phyloP scores from a whole-genome alignment of 768 basidiomycete species.

The Trametes villosa region DNA sequence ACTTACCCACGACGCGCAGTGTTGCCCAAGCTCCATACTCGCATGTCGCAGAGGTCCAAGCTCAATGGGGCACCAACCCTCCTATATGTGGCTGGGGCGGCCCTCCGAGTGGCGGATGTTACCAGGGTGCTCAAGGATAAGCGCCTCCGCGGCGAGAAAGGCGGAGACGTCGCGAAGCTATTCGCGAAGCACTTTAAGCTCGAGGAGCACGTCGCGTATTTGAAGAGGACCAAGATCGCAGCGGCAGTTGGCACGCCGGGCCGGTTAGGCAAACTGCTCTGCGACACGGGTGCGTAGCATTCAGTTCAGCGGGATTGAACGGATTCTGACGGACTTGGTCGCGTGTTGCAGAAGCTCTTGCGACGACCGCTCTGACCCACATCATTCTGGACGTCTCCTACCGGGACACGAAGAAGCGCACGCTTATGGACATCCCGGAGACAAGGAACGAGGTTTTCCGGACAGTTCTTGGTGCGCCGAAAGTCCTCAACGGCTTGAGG shows the following conservation, averaged over 20 bases:
- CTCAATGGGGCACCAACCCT: conserved; percentile 84
- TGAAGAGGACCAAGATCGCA: conserved; percentile 84
- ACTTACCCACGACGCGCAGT: conserved; percentile 43
- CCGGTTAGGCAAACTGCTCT: conserved; percentile 83
- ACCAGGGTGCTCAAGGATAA: conserved; percentile 74
- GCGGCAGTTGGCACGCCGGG: conserved; percentile 93
- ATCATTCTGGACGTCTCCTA: conserved; percentile 80
- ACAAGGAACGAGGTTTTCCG: conserved; percentile 82
- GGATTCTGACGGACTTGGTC: neutral
- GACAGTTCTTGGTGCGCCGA: conserved; percentile 65
- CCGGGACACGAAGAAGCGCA: conserved; percentile 76
- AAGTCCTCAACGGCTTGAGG: conserved; percentile 63
- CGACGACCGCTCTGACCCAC: conserved; percentile 77
- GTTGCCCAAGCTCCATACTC: conserved; percentile 66
- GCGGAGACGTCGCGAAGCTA: conserved; percentile 91
- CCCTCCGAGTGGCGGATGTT: conserved; percentile 89
- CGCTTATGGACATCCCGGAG: conserved; percentile 81
- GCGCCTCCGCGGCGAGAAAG: conserved; percentile 75
- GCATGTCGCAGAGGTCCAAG: conserved; percentile 78
- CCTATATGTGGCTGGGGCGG: conserved; percentile 85
- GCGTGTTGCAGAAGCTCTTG: conserved; percentile 60
- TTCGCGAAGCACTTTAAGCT: conserved; percentile 96
- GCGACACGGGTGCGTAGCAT: conserved; percentile 59
- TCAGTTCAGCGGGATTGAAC: neutral
- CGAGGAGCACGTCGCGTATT: conserved; percentile 81